Evolutionary conservation across 2,329 filamentous ascomycete species (phyloP), one percentile per base, ranked within the genome.

Genomic region (Neobulgaria alba): DNA sequence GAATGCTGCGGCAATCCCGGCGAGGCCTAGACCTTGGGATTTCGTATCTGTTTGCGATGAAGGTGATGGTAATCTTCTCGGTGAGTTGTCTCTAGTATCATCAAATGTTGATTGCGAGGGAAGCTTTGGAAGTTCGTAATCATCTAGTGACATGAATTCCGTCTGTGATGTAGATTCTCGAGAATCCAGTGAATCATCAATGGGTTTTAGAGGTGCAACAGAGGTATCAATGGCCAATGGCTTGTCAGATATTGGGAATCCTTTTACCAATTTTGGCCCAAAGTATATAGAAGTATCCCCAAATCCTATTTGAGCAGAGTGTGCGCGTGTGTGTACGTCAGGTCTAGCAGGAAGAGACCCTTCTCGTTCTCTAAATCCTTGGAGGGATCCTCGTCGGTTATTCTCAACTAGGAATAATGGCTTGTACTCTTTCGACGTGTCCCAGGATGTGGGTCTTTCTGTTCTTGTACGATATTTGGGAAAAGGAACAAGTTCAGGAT

Each of bases 371-470:
- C 50, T 65, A 63, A 55, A 70, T 73, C 10, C 23, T 4, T 67
- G 67, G 29, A 43, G 41, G 15, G 50, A 56, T 8, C 42, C 46
- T 26, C 52, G 48, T 33, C 50, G 48, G 10, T 59, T 58, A 14
- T 56, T 62, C 60, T 93, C 85, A 5, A 94, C 76, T 16, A 95
- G 77, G 61, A 85, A 90, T 7, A 95, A 66, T 0, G 89, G 89
- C 51, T 84, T 80, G 54, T 89, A 81, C 57, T 92, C 86, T 40
- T 74, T 74, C 14, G 71, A 72, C 48, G 64, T 75, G 33, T 79
- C 76, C 76, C 76, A 80, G 0, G 75, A 79, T 10, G 66, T 76
- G 10, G 75, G 75, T 4, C 77, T 68, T 16, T 26, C 7, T 7
- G 7, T 7, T 12, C 23, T 7, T 7, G 12, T 26, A 7, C 23